phyloP scores from a whole-genome alignment of 305 asterid species.

The Striga hermonthica region DNA sequence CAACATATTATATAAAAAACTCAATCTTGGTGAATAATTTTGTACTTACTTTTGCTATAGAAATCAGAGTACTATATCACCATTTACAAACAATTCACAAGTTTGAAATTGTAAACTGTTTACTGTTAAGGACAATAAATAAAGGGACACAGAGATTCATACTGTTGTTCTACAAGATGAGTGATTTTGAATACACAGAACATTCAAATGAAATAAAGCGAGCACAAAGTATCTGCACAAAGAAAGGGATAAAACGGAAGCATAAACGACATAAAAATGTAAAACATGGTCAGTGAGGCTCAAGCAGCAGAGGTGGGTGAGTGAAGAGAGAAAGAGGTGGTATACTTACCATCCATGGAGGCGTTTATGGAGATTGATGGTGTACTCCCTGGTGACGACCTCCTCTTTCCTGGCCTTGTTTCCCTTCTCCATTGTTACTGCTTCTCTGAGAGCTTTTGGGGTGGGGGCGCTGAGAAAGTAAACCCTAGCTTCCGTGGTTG shows the following conservation, averaged over 20 bases:
- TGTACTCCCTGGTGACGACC: slow-evolving; percentile 47
- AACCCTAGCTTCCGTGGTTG: slow-evolving; percentile 30
- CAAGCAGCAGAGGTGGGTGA: not conserved
- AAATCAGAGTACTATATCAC: not conserved
- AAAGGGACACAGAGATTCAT: too few species aligned
- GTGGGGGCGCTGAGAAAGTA: slow-evolving; percentile 23
- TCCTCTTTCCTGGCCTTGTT: slow-evolving; percentile 47
- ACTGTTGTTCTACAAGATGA: too few species aligned
- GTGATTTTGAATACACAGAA: too few species aligned
- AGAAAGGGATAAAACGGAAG: too few species aligned
- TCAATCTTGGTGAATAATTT: not conserved
- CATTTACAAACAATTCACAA: not conserved
- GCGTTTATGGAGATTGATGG: slow-evolving; percentile 50
- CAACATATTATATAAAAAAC: too few species aligned
- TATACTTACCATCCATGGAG: slow-evolving; percentile 54
- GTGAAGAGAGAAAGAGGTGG: slow-evolving; percentile 1
- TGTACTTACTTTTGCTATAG: not conserved
- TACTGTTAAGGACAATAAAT: too few species aligned
- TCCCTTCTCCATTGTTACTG: slow-evolving; percentile 41
- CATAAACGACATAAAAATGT: too few species aligned
- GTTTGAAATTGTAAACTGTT: too few species aligned
- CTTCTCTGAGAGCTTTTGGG: slow-evolving; percentile 19
- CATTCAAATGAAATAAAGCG: too few species aligned
- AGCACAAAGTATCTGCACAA: too few species aligned
- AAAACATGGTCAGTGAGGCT: too few species aligned